These are phyloP conservation scores for Metschnikowia continentalis DNA, from an alignment of 805 yeast species.

Conservation along the genomic window DNA sequence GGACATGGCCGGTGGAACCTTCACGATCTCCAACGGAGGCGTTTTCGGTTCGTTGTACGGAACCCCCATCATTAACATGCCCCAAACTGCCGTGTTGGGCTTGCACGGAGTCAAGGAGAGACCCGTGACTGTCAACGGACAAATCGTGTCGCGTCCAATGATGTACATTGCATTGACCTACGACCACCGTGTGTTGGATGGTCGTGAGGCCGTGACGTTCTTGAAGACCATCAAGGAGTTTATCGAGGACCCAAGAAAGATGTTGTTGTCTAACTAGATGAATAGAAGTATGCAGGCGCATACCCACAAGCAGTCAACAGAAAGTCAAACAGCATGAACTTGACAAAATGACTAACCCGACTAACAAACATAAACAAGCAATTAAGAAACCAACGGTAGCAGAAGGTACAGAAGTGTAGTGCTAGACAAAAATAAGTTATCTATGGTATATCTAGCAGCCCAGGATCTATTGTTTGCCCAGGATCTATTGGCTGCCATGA, in stretches of 20 bases:
- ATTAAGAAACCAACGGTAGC: too few species aligned
- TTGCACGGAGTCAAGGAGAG: constrained; percentile 97
- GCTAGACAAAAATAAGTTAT: too few species aligned
- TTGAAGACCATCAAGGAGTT: constrained; percentile 93
- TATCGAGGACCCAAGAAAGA: constrained; percentile 98
- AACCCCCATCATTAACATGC: constrained; percentile 97
- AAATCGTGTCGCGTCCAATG: constrained; percentile 97
- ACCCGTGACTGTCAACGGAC: constrained; percentile 94
- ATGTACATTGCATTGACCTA: constrained; percentile 98
- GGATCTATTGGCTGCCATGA: constrained; percentile 48
- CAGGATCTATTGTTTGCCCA: constrained; percentile 37
- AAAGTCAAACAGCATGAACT: too few species aligned
- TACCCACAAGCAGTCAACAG: too few species aligned
- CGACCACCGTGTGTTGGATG: constrained; percentile 97
- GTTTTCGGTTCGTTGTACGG: constrained; percentile 97
- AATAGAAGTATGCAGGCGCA: neutral
- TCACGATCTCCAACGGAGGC: constrained; percentile 98
- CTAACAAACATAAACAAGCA: too few species aligned
- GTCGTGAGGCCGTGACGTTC: constrained; percentile 98
- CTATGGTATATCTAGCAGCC: too few species aligned
- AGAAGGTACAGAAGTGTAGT: too few species aligned
- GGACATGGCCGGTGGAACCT: constrained; percentile 99
- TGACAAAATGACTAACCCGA: too few species aligned
- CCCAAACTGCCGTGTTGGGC: constrained; percentile 97
- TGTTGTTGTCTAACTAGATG: constrained; percentile 50